Base-by-base conservation (phyloP, 164 flowering plant species). In the Kingdonia uniflora region DNA sequence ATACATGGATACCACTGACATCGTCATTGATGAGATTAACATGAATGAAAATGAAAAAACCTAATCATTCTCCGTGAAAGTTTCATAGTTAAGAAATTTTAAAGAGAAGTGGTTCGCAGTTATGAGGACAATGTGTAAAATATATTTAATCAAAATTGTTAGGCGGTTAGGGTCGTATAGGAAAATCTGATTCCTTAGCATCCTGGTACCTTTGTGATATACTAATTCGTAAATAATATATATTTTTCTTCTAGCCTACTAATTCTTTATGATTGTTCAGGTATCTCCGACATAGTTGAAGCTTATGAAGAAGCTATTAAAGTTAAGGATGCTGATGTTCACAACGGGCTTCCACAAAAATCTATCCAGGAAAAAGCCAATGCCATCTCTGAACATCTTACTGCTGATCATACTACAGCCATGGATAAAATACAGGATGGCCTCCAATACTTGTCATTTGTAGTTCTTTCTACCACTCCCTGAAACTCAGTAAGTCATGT, bases 221-320 rank as follows among this genome's bases (percentile, higher is more conserved):
- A n/a, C n/a, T n/a, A n/a, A n/a, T n/a, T n/a, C n/a, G n/a, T n/a
- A n/a, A n/a, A n/a, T n/a, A n/a, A n/a, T n/a, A n/a, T n/a, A n/a
- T n/a, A n/a, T n/a, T n/a, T n/a, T n/a, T n/a, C 13, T 37, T 13
- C 44, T 41, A 16, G 17, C 44, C 15, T 14, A 41, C 12, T 41
- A 41, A 20, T 25, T 39, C 11, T 23, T 22, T 1, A 57, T 29
- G 35, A 21, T 51, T 56, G 11, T 25, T 25, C 80, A 89, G 92
- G 94, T 58, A 80, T 92, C 58, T 78, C 94, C 15, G 97, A 92
- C 57, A 91, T 92, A 3, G 73, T 78, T 13, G 95, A 80, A 71
- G 87, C 91, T 16, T 88, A 79, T 63, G 45, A 51, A 55, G 84
- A 74, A 24, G 96, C 95, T 37, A 65, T 82, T 1, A 84, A 74